Conservation (phyloP, 2,329 filamentous ascomycete genomes). For the Trichoderma pleuroti region DNA sequence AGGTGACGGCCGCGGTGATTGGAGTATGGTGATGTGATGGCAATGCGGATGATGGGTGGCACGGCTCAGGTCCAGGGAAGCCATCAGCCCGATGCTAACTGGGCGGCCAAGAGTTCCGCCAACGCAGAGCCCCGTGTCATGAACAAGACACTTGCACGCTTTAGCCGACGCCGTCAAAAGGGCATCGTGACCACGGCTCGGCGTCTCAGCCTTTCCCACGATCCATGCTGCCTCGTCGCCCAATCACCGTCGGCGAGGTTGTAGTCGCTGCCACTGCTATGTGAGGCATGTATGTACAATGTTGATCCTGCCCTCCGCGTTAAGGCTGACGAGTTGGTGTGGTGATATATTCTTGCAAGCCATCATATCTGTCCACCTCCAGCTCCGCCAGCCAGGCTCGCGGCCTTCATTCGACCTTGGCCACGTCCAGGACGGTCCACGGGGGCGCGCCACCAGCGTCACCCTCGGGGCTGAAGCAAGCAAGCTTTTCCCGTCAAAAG, state of each 20-base stretch:
- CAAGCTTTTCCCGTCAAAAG: neutral
- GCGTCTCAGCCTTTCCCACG: neutral
- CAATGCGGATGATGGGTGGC: constrained; percentile 14
- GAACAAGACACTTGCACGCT: neutral
- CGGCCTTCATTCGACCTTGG: neutral
- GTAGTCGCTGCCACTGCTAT: neutral
- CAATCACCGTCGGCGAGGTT: neutral
- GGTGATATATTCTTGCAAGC: neutral
- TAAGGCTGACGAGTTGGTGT: constrained; percentile 17
- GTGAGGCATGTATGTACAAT: no score
- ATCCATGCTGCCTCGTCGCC: neutral
- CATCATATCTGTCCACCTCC: neutral
- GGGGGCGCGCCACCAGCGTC: constrained; percentile 12
- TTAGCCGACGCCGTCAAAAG: neutral
- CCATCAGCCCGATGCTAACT: neutral
- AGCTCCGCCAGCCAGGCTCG: neutral
- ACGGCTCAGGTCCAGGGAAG: neutral
- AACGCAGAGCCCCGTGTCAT: neutral
- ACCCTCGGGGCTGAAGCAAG: neutral
- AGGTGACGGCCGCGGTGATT: neutral
- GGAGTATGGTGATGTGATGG: constrained; percentile 16
- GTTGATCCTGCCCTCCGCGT: neutral
- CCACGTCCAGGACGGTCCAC: neutral
- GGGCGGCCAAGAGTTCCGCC: neutral
- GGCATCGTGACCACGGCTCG: constrained; percentile 10